Evolutionary conservation across 2,329 filamentous ascomycete species (phyloP).

Genomic region (Fusarium sp.): DNA sequence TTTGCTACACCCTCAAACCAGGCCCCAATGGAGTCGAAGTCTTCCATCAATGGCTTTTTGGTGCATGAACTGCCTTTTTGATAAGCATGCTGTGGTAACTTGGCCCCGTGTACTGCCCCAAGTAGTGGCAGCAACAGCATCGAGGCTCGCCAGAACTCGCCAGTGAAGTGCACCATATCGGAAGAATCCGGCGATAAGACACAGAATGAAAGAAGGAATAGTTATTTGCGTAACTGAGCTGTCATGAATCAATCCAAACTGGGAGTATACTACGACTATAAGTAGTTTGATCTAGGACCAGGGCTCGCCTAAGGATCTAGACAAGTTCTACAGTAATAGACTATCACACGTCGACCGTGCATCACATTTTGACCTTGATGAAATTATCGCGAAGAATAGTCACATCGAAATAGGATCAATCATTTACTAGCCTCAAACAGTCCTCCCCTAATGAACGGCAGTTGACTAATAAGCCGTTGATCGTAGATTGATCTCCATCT

Average conservation of each 20-base stretch:
- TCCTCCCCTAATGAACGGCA: background rate
- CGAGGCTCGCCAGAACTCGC: background rate
- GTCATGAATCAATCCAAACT: no score
- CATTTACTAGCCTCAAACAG: no score
- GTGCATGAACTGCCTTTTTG: accelerated
- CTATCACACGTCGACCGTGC: background rate
- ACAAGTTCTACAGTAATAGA: background rate
- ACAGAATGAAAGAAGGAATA: no score
- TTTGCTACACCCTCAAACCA: slow-evolving; percentile 24
- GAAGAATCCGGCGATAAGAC: background rate
- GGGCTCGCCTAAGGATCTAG: no score
- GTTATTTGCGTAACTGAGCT: no score
- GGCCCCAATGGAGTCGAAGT: slow-evolving; percentile 24
- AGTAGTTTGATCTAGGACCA: no score
- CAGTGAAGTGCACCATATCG: background rate
- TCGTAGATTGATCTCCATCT: background rate
- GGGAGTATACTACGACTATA: no score
- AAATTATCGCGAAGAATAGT: background rate
- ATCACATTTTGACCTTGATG: background rate
- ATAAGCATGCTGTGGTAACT: background rate
- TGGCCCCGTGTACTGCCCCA: background rate
- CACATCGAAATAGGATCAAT: no score
- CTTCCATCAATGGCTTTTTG: background rate
- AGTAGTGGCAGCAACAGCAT: background rate
- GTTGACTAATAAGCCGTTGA: background rate